phyloP scores from a whole-genome alignment of 345 rosid genomes.

The Corchorus olitorius region DNA sequence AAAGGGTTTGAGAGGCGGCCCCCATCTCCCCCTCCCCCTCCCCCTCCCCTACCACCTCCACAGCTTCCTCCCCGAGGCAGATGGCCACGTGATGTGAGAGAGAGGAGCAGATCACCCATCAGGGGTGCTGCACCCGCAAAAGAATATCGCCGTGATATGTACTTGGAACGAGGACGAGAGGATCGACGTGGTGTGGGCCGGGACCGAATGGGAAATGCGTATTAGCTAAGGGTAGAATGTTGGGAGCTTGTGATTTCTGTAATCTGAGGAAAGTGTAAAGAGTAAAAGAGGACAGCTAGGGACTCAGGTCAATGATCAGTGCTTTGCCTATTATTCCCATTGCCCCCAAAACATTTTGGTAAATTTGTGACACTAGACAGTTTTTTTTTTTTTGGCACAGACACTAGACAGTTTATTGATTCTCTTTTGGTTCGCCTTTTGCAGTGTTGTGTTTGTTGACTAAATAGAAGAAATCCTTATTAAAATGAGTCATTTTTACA shows the following conservation, averaged over 20 bases:
- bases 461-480: background rate
- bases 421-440: too few species aligned
- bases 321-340: background rate
- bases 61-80: slow-evolving; percentile 50
- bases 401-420: background rate
- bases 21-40: slow-evolving; percentile 49
- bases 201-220: slow-evolving; percentile 56
- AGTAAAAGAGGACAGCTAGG: slow-evolving; percentile 12
- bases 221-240: slow-evolving; percentile 16
- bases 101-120: slow-evolving; percentile 80
- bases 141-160: slow-evolving; percentile 56
- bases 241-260: slow-evolving; percentile 7
- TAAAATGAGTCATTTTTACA: too few species aligned
- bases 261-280: background rate
- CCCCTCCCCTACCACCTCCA: slow-evolving; percentile 28
- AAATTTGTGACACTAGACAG: too few species aligned
- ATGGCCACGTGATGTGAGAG: slow-evolving; percentile 68
- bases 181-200: slow-evolving; percentile 51
- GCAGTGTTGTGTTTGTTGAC: background rate
- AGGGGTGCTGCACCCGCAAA: slow-evolving; percentile 55
- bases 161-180: slow-evolving; percentile 57
- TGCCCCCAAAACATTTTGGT: background rate
- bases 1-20: slow-evolving; percentile 56
- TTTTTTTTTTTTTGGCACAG: too few species aligned
- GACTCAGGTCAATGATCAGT: background rate